Conservation (phyloP, 2,329 filamentous ascomycete species). For the Ceratocystis colombiana region DNA sequence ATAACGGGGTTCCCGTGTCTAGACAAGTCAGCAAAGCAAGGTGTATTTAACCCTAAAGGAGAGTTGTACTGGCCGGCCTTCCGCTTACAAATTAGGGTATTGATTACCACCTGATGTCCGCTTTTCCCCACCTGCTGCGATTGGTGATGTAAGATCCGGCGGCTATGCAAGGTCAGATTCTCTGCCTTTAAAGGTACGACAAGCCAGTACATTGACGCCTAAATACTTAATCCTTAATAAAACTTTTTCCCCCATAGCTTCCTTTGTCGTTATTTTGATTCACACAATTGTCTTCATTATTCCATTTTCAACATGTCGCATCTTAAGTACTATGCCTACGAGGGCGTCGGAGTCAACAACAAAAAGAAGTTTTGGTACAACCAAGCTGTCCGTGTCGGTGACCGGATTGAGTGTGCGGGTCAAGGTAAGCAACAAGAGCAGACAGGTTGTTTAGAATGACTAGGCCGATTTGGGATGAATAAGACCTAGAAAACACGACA, state of each 20-base stretch:
- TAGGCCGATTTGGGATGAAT: not conserved
- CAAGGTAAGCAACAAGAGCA: slow-evolving; percentile 34
- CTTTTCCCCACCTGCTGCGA: too few species aligned
- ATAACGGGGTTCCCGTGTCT: too few species aligned
- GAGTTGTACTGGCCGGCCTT: too few species aligned
- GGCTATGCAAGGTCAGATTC: too few species aligned
- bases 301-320: slow-evolving; percentile 29
- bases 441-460: not conserved
- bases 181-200: too few species aligned
- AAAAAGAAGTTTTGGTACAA: slow-evolving; percentile 34
- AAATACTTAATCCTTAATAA: too few species aligned
- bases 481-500: not conserved
- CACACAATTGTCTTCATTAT: not conserved
- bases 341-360: slow-evolving; percentile 31
- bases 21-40: too few species aligned
- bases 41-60: too few species aligned
- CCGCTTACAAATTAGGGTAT: too few species aligned
- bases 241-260: not conserved
- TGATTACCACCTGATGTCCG: too few species aligned
- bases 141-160: too few species aligned
- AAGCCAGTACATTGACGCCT: too few species aligned
- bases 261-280: not conserved
- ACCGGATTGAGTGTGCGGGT: slow-evolving; percentile 39
- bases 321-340: slow-evolving; percentile 32
- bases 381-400: slow-evolving; percentile 41